Base-by-base conservation (phyloP, 345 rosid genomes). In the Nephelium lappaceum region DNA sequence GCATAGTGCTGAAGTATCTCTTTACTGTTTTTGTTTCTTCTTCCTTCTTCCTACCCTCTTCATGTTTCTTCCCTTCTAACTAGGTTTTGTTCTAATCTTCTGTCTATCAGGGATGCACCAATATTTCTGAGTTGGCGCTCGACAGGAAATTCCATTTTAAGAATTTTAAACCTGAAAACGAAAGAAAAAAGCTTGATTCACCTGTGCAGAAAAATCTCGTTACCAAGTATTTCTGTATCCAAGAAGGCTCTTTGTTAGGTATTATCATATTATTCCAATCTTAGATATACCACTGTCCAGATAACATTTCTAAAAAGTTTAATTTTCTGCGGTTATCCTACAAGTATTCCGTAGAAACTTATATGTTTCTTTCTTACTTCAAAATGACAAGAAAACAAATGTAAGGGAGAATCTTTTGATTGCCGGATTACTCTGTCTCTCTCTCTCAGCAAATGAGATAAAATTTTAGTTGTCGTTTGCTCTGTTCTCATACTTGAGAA, bases 211-310 rank as follows among this genome's bases (percentile, higher is more conserved):
- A 91, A 91, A 96, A 96, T 86, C 89, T 94, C 68, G 87, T 94
- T 69, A 94, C 98, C 8, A 91, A 93, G 82, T 94, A 94, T 80
- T 96, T 96, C 80, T 93, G 98, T 96, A 94, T 96, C 99, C 99
- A 62, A 19, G 42, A 72, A 79, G 79, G 49, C 42, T 68, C 31
- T 72, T 75, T 72, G 53, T 25, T 83, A 73, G 23, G 24, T 62
- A 73, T 69, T 43, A 41, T 45, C 41, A 12, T 19, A 5, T 12
- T 23, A 36, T 16, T 36, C 42, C 15, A 41, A 39, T 66, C 77
- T 69, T 70, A 67, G 39, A 18, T 72, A 41, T 23, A 15, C 23
- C 83, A 69, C 53, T 51, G 57, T 51, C 16, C n/a, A 51, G 18
- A 16, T 14, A 51, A 51, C 57, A 51, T 15, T 57, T 27, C 77